Conservation (phyloP, 345 rosid species). For the Sisymbrium altissimum region DNA sequence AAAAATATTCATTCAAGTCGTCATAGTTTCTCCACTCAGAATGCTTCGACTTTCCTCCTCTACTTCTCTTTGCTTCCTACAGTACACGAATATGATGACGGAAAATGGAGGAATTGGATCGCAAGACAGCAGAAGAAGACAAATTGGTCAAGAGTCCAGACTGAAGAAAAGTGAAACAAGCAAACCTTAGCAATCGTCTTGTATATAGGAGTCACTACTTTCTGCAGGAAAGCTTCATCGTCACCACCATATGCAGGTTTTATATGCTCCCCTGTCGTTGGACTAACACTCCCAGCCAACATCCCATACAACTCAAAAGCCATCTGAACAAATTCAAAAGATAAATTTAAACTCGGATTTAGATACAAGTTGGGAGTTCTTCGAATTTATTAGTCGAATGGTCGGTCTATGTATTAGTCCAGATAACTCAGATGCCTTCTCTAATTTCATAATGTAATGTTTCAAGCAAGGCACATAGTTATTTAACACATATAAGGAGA, state of each 20-base stretch:
- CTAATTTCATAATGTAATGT: neutral
- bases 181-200: constrained; percentile 51
- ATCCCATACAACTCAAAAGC: constrained; percentile 50
- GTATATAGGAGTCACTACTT: constrained; percentile 66
- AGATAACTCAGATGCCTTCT: neutral
- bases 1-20: constrained; percentile 65
- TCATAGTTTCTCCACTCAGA: constrained; percentile 78
- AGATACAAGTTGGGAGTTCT: neutral
- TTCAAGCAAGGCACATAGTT: neutral
- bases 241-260: constrained; percentile 72
- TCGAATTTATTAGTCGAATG: neutral
- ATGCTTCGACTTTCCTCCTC: constrained; percentile 65
- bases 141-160: neutral
- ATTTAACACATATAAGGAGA: neutral
- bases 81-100: constrained; percentile 1
- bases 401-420: neutral
- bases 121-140: neutral
- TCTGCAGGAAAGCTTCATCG: constrained; percentile 59
- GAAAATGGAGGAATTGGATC: neutral
- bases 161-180: neutral
- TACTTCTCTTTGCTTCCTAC: constrained; percentile 65
- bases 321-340: constrained; percentile 22
- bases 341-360: constrained; percentile 5
- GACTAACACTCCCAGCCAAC: constrained; percentile 69
- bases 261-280: constrained; percentile 57